A percentile compares a stretch with the other conserved stretches of the same genome.
Evolutionary conservation across 176 grass and related monocot genomes (phyloP).

Genomic region (Oryza glaberrima): DNA sequence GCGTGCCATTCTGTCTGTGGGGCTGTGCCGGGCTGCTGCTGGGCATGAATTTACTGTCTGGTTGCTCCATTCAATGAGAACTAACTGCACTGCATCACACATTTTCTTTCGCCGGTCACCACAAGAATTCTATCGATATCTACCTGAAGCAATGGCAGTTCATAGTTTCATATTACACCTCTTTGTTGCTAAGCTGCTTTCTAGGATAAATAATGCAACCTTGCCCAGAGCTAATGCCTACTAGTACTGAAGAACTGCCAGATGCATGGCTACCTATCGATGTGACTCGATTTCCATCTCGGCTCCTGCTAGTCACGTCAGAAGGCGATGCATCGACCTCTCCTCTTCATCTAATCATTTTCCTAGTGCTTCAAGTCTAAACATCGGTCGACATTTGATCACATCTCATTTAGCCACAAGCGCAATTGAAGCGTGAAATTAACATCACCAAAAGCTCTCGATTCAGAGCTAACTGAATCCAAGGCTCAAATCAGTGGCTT

Average conservation of each 20-base stretch:
- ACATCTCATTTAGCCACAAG: neutral
- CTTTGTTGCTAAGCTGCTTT: neutral
- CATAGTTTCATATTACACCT: no score
- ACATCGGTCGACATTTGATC: neutral
- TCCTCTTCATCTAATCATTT: neutral
- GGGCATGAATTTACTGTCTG: conserved; percentile 11
- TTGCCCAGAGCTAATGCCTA: conserved; percentile 1
- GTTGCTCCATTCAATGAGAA: conserved; percentile 24
- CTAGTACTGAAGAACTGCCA: neutral
- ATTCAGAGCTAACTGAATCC: neutral
- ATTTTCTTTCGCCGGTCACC: conserved; percentile 11
- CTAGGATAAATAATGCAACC: neutral
- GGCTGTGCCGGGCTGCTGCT: neutral
- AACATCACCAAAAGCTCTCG: neutral
- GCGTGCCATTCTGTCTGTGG: conserved; percentile 20
- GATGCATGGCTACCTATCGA: neutral
- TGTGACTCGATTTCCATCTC: neutral
- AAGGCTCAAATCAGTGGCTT: neutral
- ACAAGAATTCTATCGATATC: neutral
- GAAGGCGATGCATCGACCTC: neutral
- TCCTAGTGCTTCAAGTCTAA: neutral
- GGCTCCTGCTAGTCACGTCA: neutral
- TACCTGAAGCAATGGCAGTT: neutral
- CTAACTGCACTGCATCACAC: neutral
- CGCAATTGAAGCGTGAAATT: neutral